These are phyloP conservation scores for Oryza glaberrima DNA, from an alignment of 176 grass and related monocot genomes.

Conservation along the genomic window DNA sequence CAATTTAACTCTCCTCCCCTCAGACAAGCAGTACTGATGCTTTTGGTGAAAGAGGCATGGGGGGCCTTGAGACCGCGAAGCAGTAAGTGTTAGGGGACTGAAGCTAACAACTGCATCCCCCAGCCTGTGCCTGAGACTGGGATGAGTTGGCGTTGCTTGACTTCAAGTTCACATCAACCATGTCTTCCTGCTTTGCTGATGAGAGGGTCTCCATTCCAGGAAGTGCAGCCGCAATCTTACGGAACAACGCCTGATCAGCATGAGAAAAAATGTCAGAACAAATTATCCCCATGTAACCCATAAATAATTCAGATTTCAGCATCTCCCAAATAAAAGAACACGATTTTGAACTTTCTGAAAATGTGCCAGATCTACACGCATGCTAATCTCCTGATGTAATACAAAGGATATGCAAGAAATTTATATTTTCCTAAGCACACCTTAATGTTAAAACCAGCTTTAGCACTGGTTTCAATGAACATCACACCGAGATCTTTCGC, in stretches of 20 bases:
- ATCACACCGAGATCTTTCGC: constrained; percentile 93
- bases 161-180: constrained; percentile 96
- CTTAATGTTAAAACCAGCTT: constrained; percentile 99
- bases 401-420: constrained; percentile 9
- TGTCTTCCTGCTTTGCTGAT: constrained; percentile 91
- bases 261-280: neutral
- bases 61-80: constrained; percentile 40
- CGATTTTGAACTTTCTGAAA: neutral
- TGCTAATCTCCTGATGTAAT: no score
- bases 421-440: constrained; percentile 46
- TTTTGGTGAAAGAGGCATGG: constrained; percentile 22
- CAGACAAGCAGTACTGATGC: constrained; percentile 33
- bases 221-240: constrained; percentile 95
- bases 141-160: constrained; percentile 73
- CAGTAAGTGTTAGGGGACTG: constrained; percentile 29
- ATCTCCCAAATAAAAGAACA: neutral
- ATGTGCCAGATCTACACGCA: neutral
- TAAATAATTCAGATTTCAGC: neutral
- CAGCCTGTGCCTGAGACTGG: constrained; percentile 74
- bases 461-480: constrained; percentile 99
- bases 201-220: constrained; percentile 97
- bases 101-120: constrained; percentile 83
- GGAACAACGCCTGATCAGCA: constrained; percentile 75
- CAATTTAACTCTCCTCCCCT: constrained; percentile 44
- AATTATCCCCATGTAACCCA: neutral